Evolutionary conservation across 257 asterid genomes (phyloP), one percentile per base, ranked within the genome.

Genomic region (Anisodus acutangulus): DNA sequence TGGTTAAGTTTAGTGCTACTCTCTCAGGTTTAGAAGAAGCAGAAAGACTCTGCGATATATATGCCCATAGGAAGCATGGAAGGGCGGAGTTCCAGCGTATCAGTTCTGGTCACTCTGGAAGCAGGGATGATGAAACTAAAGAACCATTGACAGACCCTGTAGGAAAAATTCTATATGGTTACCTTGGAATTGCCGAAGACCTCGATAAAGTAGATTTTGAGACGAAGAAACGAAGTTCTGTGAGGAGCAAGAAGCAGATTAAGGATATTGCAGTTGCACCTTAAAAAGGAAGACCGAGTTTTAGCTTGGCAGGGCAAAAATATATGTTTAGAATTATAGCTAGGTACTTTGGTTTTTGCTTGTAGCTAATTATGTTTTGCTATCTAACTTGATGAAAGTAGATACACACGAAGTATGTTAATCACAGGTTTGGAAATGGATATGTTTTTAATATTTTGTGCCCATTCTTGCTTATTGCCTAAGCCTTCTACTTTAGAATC

Each of bases 1-100:
- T 90, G 86, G 95, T 92, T 82, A 91, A 87, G 87, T 93, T 93
- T 85, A 88, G 84, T 9, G 92, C 89, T 15, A 91, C 96, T n/a
- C 89, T 92, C 60, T 91, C 96, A 79, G 97, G 93, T 78, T 89
- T 92, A 88, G 91, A 74, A 86, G 94, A 93, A 69, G 97, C 96
- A 12, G 88, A 82, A 85, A 91, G 96, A 87, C 89, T 88, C 26
- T 90, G 88, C 82, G 83, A 84, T 82, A 80, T 81, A 41, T 93
- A 88, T 84, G 62, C 87, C 26, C 85, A 87, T 81, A 82, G 84
- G n/a, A 85, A 91, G 83, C 96, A 80, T 11, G 91, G 95, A 51
- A 88, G 94, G 86, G 70, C 79, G 0, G 91, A 90, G 70, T 78
- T 91, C 69, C 70, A 71, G 84, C 91, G 82, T 47, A 67, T 86